Evolutionary conservation across 805 yeast species (phyloP), one percentile per base, ranked within the genome.

Genomic region (Candida adriatica): DNA sequence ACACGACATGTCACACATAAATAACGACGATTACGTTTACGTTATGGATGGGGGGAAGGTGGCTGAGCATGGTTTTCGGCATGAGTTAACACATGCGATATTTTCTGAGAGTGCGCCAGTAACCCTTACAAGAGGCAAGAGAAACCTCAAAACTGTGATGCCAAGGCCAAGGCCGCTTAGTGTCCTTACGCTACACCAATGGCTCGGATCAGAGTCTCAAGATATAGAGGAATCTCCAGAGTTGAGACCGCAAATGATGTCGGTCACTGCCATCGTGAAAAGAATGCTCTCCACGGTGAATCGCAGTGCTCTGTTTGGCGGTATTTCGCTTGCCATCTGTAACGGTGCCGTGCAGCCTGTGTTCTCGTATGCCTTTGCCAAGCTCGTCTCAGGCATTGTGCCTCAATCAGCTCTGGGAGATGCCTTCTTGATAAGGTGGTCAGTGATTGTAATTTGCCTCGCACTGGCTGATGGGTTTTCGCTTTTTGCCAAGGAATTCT

Each of bases 341-440:
- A 74, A 78, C 37, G 88, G 94, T 8, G 68, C 68, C 1, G 55
- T 73, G 1, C 78, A 75, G 37, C 96, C 97, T 0, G 57, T 83
- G 0, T 86, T 92, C 41, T 82, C 96, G 0, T 87, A 58, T 49
- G 70, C 81, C 17, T 75, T 88, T 40, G 73, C 96, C 1, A 75
- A 75, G 37, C 56, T 90, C 7, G 56, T 90, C 6, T 55, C 68
- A 16, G 80, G 79, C 10, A 72, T 85, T 46, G 64, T 83, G 8
- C 75, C 81, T 1, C 45, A 38, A n/a, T 44, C 51, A 7, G 37
- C 46, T n/a, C 48, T 55, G 5, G 58, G 61, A 2, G 43, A 56
- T 1, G 40, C 58, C 1, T 64, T 64, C 26, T 46, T 68, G 34
- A 35, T 67, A 6, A 69, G 67, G 46, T 86, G 95, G 95, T 74